phyloP scores from a whole-genome alignment of 1,284 basidiomycete species.

The Naganishia liquefaciens region DNA sequence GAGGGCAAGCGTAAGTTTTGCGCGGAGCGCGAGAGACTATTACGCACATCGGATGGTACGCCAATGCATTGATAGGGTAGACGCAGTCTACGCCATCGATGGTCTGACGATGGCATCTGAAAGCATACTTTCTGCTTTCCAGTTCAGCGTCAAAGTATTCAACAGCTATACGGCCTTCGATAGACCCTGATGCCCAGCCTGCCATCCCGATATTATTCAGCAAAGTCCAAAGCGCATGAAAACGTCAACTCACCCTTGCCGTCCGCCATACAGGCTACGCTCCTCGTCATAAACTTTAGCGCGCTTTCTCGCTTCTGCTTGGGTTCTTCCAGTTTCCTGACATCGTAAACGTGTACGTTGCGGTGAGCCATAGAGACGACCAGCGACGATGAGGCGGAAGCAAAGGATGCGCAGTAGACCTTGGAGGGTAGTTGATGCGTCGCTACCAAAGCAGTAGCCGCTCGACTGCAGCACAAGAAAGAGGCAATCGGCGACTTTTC shows the following conservation, averaged over 20 bases:
- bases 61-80: constrained; percentile 94
- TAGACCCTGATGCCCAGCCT: constrained; percentile 91
- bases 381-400: constrained; percentile 58
- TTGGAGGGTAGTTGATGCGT: constrained; percentile 74
- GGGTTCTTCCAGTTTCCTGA: constrained; percentile 65
- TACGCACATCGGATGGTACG: constrained; percentile 84
- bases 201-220: constrained; percentile 6
- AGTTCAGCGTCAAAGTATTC: constrained; percentile 89
- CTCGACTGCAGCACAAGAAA: constrained; percentile 27
- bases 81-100: constrained; percentile 92
- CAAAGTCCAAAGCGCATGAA: background rate
- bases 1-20: background rate
- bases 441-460: constrained; percentile 60
- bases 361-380: constrained; percentile 89
- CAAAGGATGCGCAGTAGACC: constrained; percentile 69
- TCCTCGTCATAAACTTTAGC: constrained; percentile 91
- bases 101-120: constrained; percentile 92
- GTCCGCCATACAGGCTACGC: constrained; percentile 85
- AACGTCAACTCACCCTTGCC: constrained; percentile 68
- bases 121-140: constrained; percentile 93
- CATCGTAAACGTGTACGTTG: constrained; percentile 81
- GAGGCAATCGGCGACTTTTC: background rate
- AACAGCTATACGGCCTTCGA: constrained; percentile 94
- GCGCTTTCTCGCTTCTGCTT: constrained; percentile 83
- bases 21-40: background rate